Conservation (phyloP, 148 eudicot species). For the Cornus kousa region DNA sequence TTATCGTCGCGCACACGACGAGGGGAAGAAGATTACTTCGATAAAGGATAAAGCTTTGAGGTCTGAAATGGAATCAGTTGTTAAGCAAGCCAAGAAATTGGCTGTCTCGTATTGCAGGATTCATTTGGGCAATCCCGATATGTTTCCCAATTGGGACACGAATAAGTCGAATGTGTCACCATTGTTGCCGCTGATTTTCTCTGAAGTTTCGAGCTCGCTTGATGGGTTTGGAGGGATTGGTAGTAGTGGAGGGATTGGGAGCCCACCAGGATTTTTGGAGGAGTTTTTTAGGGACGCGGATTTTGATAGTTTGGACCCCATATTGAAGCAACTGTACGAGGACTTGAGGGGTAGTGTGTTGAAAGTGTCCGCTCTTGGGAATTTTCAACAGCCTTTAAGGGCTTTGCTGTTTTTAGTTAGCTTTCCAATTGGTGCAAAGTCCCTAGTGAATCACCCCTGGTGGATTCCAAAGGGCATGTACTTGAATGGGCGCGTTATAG, state of each 20-base stretch:
- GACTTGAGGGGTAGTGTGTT: constrained; percentile 84
- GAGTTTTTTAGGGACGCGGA: constrained; percentile 74
- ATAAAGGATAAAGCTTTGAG: constrained; percentile 77
- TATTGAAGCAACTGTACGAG: constrained; percentile 80
- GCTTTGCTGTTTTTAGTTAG: constrained; percentile 68
- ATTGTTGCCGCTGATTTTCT: constrained; percentile 59
- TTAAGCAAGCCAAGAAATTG: constrained; percentile 64
- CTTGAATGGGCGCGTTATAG: constrained; percentile 83
- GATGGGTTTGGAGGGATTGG: constrained; percentile 67
- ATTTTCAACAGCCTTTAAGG: constrained; percentile 92
- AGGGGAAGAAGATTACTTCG: constrained; percentile 60
- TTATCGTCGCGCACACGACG: constrained; percentile 72
- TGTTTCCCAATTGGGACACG: constrained; percentile 50
- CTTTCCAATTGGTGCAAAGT: constrained; percentile 63
- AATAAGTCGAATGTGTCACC: constrained; percentile 45
- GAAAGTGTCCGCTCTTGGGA: constrained; percentile 85
- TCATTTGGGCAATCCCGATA: constrained; percentile 80
- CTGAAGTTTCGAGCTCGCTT: constrained; percentile 54
- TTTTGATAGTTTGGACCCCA: constrained; percentile 81
- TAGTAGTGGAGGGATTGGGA: constrained; percentile 36
- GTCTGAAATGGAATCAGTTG: constrained; percentile 63
- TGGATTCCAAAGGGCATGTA: constrained; percentile 84
- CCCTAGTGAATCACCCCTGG: constrained; percentile 81
- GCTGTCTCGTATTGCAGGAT: constrained; percentile 80
- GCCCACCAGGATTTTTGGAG: constrained; percentile 83